A percentile compares a stretch with the other conserved stretches of the same genome.
phyloP scores from a whole-genome alignment of 169 alveolate genomes.

The Babesia divergens region DNA sequence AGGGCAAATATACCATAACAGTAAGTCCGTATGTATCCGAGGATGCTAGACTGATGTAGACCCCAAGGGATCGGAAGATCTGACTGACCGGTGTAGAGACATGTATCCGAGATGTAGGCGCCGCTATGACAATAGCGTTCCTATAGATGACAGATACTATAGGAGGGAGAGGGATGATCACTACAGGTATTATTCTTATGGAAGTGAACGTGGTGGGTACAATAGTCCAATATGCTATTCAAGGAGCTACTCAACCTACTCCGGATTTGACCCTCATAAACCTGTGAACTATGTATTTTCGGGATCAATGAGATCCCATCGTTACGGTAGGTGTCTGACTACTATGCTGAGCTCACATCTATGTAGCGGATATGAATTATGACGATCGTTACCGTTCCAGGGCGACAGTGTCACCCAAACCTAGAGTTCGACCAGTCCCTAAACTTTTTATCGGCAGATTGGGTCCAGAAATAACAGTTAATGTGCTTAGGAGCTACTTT shows the following conservation, averaged over 20 bases:
- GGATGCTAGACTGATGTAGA: background rate
- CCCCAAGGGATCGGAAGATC: conserved; percentile 2
- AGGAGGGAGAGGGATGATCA: conserved; percentile 30
- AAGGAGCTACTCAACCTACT: background rate
- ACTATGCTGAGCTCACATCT: background rate
- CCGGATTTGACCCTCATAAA: conserved; percentile 59
- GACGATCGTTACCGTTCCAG: conserved; percentile 4
- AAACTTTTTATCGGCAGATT: conserved; percentile 66
- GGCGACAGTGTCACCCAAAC: background rate
- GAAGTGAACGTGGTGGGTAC: conserved; percentile 5
- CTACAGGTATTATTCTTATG: conserved; percentile 11
- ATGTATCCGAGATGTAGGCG: background rate
- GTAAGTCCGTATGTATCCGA: background rate
- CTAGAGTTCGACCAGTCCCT: conserved; percentile 41
- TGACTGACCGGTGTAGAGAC: background rate
- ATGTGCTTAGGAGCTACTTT: conserved; percentile 52
- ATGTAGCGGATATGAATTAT: background rate
- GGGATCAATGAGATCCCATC: conserved; percentile 41
- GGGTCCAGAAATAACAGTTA: conserved; percentile 55
- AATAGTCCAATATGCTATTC: conserved; percentile 6
- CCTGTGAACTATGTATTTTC: conserved; percentile 63
- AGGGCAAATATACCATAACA: conserved; percentile 46
- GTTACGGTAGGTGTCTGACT: conserved; percentile 12
- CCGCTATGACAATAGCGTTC: conserved; percentile 5
- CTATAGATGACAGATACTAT: background rate